phyloP scores from a whole-genome alignment of 768 basidiomycete species.

The Gelatoporia subvermispora region DNA sequence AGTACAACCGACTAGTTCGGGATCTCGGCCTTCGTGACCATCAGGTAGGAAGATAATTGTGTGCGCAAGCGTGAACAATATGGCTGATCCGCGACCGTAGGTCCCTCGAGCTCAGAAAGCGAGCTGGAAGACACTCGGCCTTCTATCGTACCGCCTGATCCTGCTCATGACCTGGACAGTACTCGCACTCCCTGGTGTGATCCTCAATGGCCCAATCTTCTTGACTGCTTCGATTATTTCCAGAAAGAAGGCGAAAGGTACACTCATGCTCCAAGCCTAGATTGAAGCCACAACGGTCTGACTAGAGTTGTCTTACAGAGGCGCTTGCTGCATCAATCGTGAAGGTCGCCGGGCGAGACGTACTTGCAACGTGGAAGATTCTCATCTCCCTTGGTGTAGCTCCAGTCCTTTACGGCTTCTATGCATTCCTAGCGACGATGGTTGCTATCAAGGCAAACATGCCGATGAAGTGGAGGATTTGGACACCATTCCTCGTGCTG shows the following conservation, averaged over 20 bases:
- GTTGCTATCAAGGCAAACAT: constrained; percentile 65
- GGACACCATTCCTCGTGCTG: constrained; percentile 75
- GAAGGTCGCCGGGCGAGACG: constrained; percentile 93
- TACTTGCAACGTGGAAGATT: constrained; percentile 97
- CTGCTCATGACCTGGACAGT: constrained; percentile 78
- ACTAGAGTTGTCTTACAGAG: constrained; percentile 43
- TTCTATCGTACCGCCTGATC: constrained; percentile 77
- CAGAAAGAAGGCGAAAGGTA: constrained; percentile 85
- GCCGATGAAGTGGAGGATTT: constrained; percentile 58
- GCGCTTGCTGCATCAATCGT: constrained; percentile 93
- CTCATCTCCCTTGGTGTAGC: constrained; percentile 89
- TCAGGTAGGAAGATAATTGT: constrained; percentile 56
- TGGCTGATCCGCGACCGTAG: too few species aligned
- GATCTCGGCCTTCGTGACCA: constrained; percentile 93
- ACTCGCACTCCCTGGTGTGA: constrained; percentile 84
- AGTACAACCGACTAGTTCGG: constrained; percentile 83
- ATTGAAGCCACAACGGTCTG: neutral
- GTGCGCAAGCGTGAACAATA: too few species aligned
- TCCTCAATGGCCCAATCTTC: constrained; percentile 92
- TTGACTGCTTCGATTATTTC: constrained; percentile 85
- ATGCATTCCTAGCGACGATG: constrained; percentile 73
- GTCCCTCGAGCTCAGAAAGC: constrained; percentile 86
- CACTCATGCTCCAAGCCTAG: neutral
- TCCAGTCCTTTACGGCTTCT: constrained; percentile 79
- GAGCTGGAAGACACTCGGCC: constrained; percentile 79